Percentiles rank a stretch among this genome's conserved stretches.
Conservation (phyloP, 768 basidiomycete species). For the Tremella fuciformis region DNA sequence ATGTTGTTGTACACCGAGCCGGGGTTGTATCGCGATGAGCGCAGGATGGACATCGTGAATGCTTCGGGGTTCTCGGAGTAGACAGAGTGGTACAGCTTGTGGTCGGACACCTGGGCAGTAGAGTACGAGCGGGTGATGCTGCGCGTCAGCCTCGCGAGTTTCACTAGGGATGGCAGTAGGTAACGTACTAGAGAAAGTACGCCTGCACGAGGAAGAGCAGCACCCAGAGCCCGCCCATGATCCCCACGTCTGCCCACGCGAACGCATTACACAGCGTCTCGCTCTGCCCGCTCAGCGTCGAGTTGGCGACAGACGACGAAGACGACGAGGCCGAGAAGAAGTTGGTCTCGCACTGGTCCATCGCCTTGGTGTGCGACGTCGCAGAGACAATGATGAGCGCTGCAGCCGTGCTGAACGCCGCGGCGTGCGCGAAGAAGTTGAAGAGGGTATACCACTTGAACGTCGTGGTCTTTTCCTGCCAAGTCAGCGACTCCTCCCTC, state of each 20-base stretch:
- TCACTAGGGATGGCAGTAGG: no score
- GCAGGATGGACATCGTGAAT: conserved; percentile 50
- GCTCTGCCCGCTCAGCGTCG: conserved; percentile 56
- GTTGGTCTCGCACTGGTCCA: conserved; percentile 58
- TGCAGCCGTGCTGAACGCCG: conserved; percentile 71
- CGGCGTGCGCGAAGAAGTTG: conserved; percentile 43
- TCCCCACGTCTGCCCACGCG: conserved; percentile 83
- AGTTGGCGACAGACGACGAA: conserved; percentile 40
- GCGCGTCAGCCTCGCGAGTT: conserved; percentile 2
- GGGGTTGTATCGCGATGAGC: conserved; percentile 40
- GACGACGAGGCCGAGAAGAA: conserved; percentile 1
- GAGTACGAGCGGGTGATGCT: conserved; percentile 65
- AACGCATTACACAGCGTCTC: conserved; percentile 81
- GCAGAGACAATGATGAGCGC: conserved; percentile 81
- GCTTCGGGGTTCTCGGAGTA: conserved; percentile 57
- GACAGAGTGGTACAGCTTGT: conserved; percentile 72
- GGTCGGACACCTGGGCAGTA: conserved; percentile 70
- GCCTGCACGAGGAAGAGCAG: conserved; percentile 75
- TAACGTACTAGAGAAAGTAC: conserved; percentile 51
- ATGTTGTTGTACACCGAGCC: conserved; percentile 33
- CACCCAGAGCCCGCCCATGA: conserved; percentile 87
- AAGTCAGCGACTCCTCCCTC: not conserved
- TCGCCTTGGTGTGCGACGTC: conserved; percentile 68
- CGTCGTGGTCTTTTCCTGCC: conserved; percentile 49
- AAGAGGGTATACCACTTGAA: conserved; percentile 44